phyloP scores from a whole-genome alignment of 2,329 filamentous ascomycete genomes.

The Diplodia seriata region DNA sequence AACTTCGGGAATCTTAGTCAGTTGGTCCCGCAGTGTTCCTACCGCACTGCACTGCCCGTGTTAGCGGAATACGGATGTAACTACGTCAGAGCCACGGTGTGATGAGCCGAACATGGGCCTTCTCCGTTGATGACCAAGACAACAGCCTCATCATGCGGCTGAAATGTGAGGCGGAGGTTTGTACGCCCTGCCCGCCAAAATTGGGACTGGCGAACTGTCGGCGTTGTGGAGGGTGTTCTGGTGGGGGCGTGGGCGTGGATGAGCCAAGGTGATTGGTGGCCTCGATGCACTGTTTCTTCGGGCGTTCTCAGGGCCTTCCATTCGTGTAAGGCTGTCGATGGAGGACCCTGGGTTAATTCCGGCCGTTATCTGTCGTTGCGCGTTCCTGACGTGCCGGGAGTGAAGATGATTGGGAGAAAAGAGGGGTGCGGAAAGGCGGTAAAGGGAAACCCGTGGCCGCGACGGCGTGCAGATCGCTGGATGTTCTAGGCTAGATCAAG shows the following conservation, averaged over 20 bases:
- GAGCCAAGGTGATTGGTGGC: not conserved
- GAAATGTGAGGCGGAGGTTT: not conserved
- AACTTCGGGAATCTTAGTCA: not conserved
- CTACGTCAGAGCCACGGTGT: slow-evolving; percentile 1
- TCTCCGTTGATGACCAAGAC: not conserved
- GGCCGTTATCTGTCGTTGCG: not conserved
- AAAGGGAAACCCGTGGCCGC: slow-evolving; percentile 1
- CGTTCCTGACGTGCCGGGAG: not conserved
- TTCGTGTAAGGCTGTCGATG: not conserved
- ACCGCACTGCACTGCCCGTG: not conserved
- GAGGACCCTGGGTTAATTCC: not conserved
- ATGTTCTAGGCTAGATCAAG: not conserved
- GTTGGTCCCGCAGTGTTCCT: not conserved
- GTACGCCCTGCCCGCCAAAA: not conserved
- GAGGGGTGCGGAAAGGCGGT: slow-evolving; percentile 3
- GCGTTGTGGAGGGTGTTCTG: not conserved
- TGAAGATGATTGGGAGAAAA: slow-evolving; percentile 1
- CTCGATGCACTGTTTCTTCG: not conserved
- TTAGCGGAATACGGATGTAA: not conserved
- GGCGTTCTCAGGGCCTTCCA: not conserved
- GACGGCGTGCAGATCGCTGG: not conserved
- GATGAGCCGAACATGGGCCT: not conserved
- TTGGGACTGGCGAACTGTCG: not conserved
- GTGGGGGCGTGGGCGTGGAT: not conserved
- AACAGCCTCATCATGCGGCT: not conserved